Evolutionary conservation across 441 rosid genomes (phyloP), one percentile per base, ranked within the genome.

Genomic region (Biscutella laevigata): DNA sequence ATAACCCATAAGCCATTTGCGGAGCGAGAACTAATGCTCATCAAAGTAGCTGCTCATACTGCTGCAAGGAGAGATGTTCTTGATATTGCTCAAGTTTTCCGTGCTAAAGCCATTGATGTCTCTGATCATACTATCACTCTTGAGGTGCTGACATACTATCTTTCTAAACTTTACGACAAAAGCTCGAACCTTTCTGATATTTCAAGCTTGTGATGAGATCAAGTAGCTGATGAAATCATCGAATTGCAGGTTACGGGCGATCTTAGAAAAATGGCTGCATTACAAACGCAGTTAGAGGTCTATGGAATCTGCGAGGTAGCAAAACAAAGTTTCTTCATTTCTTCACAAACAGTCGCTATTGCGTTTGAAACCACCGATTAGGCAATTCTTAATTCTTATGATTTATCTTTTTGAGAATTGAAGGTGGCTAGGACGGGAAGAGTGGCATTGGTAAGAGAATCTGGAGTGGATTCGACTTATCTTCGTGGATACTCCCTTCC

Each of bases 111-210:
- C 13, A 65, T 88, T 71, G 96, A 85, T 68, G 95, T 85, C 12
- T 88, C 92, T 44, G 92, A 83, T 67, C 96, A 88, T 49, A 88
- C 95, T 7, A 71, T 88, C 42, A 88, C 92, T 40, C 89, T 88
- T 28, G 96, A 88, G 96, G 95, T 83, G 6, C 39, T 52, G 40
- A 39, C 20, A 29, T 49, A 40, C 17, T 38, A 10, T 50, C 20
- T 64, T n/a, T 14, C 30, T 40, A 12, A 40, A 59, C 7, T n/a
- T 42, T 17, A 28, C 54, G 2, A 40, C 4, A 21, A 22, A 46
- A 43, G 41, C 11, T 36, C 2, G 10, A 24, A 12, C 12, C 15
- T 21, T 22, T 38, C 26, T 35, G 27, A 42, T 24, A 1, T 40
- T 38, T 21, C 15, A 11, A 39, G 28, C 48, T 29, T 32, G 57